These are phyloP conservation scores for Geoglossum cookeanum DNA, from an alignment of 2,329 filamentous ascomycete genomes.

Conservation along the genomic window DNA sequence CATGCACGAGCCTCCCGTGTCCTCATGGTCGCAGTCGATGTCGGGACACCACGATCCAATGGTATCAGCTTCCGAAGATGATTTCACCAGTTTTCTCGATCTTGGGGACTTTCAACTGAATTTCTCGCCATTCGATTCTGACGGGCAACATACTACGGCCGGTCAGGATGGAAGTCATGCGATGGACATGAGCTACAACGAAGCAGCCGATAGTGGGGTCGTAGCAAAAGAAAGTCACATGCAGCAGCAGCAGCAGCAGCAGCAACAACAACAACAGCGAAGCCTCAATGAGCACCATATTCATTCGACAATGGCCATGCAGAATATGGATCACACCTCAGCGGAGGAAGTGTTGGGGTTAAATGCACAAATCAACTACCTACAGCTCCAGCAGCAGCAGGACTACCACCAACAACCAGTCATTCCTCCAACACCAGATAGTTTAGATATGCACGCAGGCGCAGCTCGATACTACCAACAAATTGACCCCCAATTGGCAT, in stretches of 20 bases:
- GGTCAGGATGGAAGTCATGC: neutral
- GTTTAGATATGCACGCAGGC: slow-evolving; percentile 52
- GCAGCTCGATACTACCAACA: slow-evolving; percentile 36
- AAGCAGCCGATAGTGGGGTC: neutral
- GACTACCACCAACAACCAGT: slow-evolving; percentile 34
- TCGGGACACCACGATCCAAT: slow-evolving; percentile 3
- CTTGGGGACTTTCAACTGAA: slow-evolving; percentile 4
- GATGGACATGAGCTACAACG: slow-evolving; percentile 4
- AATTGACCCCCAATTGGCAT: slow-evolving; percentile 33
- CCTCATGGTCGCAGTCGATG: slow-evolving; percentile 1
- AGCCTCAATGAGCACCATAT: neutral
- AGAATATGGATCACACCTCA: slow-evolving; percentile 18
- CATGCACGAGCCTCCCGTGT: slow-evolving; percentile 1
- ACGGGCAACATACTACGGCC: neutral
- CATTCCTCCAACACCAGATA: slow-evolving; percentile 64
- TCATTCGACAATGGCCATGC: neutral
- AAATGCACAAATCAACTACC: slow-evolving; percentile 46
- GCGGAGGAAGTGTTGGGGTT: slow-evolving; percentile 37
- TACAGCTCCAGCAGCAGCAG: slow-evolving; percentile 26
- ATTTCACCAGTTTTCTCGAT: slow-evolving; percentile 6
- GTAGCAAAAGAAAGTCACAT: neutral
- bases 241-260: slow-evolving; percentile 2
- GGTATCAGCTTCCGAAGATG: slow-evolving; percentile 5
- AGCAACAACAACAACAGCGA: neutral
- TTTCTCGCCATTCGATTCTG: slow-evolving; percentile 3